Conservation (phyloP, 1,139 yeast genomes). For the Suhomyces coccinellae region DNA sequence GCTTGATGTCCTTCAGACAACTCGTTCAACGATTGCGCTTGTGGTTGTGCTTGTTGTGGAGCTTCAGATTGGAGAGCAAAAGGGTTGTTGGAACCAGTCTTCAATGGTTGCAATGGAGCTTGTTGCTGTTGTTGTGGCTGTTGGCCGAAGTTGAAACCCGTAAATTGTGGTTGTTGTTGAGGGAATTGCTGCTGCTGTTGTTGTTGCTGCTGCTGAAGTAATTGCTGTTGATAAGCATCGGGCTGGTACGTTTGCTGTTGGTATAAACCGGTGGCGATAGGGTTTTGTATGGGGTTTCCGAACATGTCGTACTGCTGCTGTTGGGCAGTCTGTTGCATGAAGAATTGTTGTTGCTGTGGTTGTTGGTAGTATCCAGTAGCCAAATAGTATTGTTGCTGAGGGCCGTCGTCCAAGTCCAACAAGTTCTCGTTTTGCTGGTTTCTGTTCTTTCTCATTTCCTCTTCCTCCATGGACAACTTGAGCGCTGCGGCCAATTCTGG, state of each 20-base stretch:
- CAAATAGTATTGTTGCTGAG: conserved; percentile 31
- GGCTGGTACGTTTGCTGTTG: conserved; percentile 26
- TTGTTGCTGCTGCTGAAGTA: conserved; percentile 39
- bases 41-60: conserved; percentile 19
- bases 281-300: conserved; percentile 70
- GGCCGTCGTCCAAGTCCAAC: conserved; percentile 52
- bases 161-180: conserved; percentile 11
- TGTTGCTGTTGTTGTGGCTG: conserved; percentile 42
- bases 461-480: conserved; percentile 84
- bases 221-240: conserved; percentile 29
- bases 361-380: conserved; percentile 39
- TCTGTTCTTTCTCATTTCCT: conserved; percentile 64
- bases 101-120: conserved; percentile 49
- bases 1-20: conserved; percentile 23
- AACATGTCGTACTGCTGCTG: conserved; percentile 62
- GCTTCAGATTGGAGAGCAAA: conserved; percentile 57
- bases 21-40: conserved; percentile 20
- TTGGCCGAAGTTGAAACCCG: conserved; percentile 11
- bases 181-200: conserved; percentile 13
- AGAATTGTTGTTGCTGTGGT: conserved; percentile 16
- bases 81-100: conserved; percentile 89
- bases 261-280: conserved; percentile 55
- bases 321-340: conserved; percentile 13
- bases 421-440: conserved; percentile 51
- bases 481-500: conserved; percentile 81